phyloP scores from a whole-genome alignment of 1,284 basidiomycete species.

The Malassezia brasiliensis region DNA sequence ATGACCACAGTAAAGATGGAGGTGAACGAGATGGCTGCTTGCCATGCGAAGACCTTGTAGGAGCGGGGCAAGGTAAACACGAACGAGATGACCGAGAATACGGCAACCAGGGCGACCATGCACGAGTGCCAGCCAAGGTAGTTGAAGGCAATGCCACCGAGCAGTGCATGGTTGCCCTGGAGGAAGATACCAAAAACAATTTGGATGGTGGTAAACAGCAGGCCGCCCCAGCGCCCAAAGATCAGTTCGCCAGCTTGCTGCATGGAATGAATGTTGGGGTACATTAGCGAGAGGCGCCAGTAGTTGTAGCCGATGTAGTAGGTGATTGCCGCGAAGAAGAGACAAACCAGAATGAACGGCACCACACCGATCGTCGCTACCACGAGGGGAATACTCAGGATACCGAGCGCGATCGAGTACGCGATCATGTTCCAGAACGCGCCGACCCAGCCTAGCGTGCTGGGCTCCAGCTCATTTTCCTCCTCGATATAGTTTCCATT shows the following conservation, averaged over 20 bases:
- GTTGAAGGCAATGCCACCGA: slow-evolving; percentile 31
- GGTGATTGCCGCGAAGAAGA: slow-evolving; percentile 28
- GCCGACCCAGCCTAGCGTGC: slow-evolving; percentile 31
- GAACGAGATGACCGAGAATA: slow-evolving; percentile 36
- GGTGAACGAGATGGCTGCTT: slow-evolving; percentile 29
- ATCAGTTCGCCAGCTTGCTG: slow-evolving; percentile 36
- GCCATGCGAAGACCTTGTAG: slow-evolving; percentile 33
- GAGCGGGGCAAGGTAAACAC: slow-evolving; percentile 34
- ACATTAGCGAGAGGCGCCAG: slow-evolving; percentile 30
- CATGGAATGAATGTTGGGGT: slow-evolving; percentile 34
- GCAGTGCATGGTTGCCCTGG: slow-evolving; percentile 34
- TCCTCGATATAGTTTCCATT: slow-evolving; percentile 11
- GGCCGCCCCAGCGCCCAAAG: slow-evolving; percentile 26
- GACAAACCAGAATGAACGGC: slow-evolving; percentile 28
- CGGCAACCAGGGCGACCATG: slow-evolving; percentile 25
- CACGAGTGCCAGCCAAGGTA: slow-evolving; percentile 33
- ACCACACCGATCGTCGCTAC: slow-evolving; percentile 34
- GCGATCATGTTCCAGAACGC: slow-evolving; percentile 35
- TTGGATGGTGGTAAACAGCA: slow-evolving; percentile 23
- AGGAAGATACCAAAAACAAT: slow-evolving; percentile 31
- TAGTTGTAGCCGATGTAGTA: slow-evolving; percentile 32
- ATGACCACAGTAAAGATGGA: slow-evolving; percentile 35
- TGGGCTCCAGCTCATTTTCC: neutral
- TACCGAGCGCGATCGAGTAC: slow-evolving; percentile 35
- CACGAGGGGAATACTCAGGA: slow-evolving; percentile 30